A percentile compares a stretch with the other conserved stretches of the same genome.
These are phyloP conservation scores for Blastocystis sp. DNA, from an alignment of 352 stramenopile genomes.

Conservation along the genomic window DNA sequence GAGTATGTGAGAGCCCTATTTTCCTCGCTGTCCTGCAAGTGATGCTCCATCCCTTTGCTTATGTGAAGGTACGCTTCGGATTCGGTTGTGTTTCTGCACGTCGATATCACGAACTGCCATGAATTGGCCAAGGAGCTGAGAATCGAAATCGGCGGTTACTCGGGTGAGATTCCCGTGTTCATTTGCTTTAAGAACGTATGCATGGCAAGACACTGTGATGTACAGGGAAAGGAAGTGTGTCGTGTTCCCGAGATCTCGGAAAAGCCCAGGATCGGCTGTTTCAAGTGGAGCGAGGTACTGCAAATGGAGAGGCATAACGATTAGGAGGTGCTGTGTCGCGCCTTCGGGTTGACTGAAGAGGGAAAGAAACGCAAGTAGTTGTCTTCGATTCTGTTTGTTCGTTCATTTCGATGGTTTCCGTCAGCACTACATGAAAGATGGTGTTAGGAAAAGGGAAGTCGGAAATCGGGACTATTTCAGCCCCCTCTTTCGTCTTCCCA, in stretches of 20 bases:
- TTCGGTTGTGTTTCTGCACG: constrained; percentile 34
- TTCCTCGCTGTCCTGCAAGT: constrained; percentile 14
- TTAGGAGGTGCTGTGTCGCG: constrained; percentile 29
- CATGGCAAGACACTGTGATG: background rate
- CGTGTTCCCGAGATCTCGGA: constrained; percentile 22
- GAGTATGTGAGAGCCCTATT: constrained; percentile 56
- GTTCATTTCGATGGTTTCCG: too few species aligned
- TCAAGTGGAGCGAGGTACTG: constrained; percentile 26
- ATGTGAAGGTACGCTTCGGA: constrained; percentile 10
- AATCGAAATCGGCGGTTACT: constrained; percentile 42
- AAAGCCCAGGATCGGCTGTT: constrained; percentile 16
- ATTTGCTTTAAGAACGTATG: constrained; percentile 41
- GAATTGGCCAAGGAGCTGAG: constrained; percentile 12
- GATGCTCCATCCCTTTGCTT: background rate
- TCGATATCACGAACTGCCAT: constrained; percentile 20
- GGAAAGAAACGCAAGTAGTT: constrained; percentile 15
- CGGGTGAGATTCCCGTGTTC: constrained; percentile 52
- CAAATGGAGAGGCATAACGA: too few species aligned
- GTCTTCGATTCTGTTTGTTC: constrained; percentile 6
- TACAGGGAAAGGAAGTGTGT: constrained; percentile 45
- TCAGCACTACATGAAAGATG: too few species aligned
- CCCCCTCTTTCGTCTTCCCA: background rate
- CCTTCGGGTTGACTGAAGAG: background rate
- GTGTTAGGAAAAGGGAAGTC: background rate
- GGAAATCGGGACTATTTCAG: background rate